Evolutionary conservation across 1,139 yeast genomes (phyloP).

Genomic region (Starmera stellimalicola): DNA sequence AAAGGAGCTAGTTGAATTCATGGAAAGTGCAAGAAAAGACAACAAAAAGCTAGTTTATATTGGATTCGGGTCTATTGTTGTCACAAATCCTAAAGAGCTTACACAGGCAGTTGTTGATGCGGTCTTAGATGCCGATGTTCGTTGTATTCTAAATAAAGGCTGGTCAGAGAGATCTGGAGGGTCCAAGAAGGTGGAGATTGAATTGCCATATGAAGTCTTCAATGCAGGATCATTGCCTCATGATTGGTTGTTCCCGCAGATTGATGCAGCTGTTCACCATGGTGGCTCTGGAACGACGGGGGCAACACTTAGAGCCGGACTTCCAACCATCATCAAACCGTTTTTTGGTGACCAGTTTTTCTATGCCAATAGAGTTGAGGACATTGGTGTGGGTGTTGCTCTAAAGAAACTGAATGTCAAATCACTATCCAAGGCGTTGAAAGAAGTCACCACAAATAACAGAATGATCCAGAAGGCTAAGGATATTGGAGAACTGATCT

Average conservation of each 20-base stretch:
- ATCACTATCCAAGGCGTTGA: conserved; percentile 56
- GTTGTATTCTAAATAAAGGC: conserved; percentile 85
- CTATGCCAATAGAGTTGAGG: conserved; percentile 80
- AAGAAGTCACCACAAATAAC: conserved; percentile 55
- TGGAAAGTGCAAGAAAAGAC: conserved; percentile 50
- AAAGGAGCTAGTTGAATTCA: conserved; percentile 45
- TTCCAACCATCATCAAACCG: conserved; percentile 87
- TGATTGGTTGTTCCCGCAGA: conserved; percentile 84
- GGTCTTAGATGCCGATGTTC: conserved; percentile 66
- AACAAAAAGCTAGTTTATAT: conserved; percentile 72
- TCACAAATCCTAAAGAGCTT: conserved; percentile 66
- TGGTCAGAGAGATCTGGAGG: conserved; percentile 73
- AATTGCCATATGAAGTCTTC: conserved; percentile 60
- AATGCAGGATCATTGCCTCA: conserved; percentile 76
- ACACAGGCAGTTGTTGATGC: conserved; percentile 75
- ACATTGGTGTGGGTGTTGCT: conserved; percentile 77
- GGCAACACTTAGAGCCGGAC: conserved; percentile 75
- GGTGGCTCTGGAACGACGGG: conserved; percentile 99
- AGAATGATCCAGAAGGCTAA: conserved; percentile 61
- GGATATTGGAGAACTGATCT: conserved; percentile 49
- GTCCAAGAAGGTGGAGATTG: conserved; percentile 37
- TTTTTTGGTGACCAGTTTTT: conserved; percentile 96
- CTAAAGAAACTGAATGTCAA: conserved; percentile 58
- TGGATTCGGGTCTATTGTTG: conserved; percentile 95
- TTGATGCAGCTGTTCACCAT: conserved; percentile 94